phyloP scores from a whole-genome alignment of 2,329 filamentous ascomycete genomes.

The Beauveria sp. region DNA sequence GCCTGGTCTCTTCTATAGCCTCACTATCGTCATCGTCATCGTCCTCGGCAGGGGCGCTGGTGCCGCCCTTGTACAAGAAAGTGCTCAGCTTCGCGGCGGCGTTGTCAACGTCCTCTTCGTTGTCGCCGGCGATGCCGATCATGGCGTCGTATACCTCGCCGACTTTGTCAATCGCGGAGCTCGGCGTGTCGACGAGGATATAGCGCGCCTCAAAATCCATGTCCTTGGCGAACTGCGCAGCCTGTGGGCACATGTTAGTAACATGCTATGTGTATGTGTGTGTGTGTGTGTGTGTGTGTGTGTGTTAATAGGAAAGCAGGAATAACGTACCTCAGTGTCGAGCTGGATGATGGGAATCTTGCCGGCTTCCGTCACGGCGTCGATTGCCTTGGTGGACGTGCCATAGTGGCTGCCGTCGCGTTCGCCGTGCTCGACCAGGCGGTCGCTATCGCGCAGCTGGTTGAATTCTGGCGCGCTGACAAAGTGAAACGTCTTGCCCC shows the following conservation, averaged over 20 bases:
- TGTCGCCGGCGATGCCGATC: conserved; percentile 2
- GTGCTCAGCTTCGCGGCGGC: conserved; percentile 4
- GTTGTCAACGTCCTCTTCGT: conserved; percentile 6
- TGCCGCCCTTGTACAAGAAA: conserved; percentile 19
- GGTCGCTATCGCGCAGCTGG: conserved; percentile 51
- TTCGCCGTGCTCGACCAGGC: conserved; percentile 49
- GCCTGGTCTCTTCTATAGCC: conserved; percentile 18
- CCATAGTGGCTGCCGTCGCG: conserved; percentile 45
- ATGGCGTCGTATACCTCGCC: conserved; percentile 13
- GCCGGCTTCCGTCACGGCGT: conserved; percentile 42
- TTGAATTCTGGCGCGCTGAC: conserved; percentile 49
- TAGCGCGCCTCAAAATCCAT: conserved; percentile 48
- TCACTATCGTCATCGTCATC: conserved; percentile 15
- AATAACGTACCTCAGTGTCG: conserved; percentile 40
- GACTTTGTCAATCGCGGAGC: conserved; percentile 15
- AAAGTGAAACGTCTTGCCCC: conserved; percentile 47
- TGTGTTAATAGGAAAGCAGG: not conserved
- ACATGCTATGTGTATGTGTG: too few species aligned
- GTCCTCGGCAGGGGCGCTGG: too few species aligned
- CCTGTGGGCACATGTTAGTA: conserved; percentile 26
- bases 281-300: too few species aligned
- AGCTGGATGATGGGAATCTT: conserved; percentile 54
- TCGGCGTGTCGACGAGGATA: conserved; percentile 42
- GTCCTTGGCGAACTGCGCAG: conserved; percentile 49
- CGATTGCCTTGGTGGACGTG: conserved; percentile 46